Conservation (phyloP, 495 filamentous ascomycete species). For the Penicillium atrosanguineum region DNA sequence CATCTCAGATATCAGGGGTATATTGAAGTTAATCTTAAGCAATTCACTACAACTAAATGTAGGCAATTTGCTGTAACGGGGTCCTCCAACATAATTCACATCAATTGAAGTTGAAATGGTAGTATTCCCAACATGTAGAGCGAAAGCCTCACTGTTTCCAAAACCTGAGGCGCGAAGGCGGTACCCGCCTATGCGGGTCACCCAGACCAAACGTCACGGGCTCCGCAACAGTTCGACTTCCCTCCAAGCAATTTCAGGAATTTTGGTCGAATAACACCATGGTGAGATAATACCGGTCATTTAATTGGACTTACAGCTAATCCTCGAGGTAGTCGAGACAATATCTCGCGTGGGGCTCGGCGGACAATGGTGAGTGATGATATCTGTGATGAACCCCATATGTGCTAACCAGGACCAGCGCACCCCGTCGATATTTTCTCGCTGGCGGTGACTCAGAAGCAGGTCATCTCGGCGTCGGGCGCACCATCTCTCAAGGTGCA, state of each 20-base stretch:
- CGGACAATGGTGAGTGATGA: slow-evolving; percentile 69
- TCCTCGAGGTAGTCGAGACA: slow-evolving; percentile 75
- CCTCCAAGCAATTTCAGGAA: slow-evolving; percentile 1
- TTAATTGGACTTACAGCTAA: neutral
- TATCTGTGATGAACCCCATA: slow-evolving; percentile 1
- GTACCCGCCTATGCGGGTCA: slow-evolving; percentile 1
- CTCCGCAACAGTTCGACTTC: neutral
- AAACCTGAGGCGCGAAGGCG: slow-evolving; percentile 2
- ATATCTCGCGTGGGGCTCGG: slow-evolving; percentile 88
- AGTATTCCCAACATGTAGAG: neutral
- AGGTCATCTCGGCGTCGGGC: slow-evolving; percentile 79
- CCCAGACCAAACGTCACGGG: slow-evolving; percentile 15
- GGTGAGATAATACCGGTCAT: neutral
- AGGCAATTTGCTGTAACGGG: no score
- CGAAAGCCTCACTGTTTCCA: neutral
- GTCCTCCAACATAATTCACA: neutral
- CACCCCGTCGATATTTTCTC: slow-evolving; percentile 89
- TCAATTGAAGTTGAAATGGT: neutral
- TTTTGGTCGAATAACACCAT: neutral
- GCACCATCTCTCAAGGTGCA: slow-evolving; percentile 76
- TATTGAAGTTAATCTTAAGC: no score
- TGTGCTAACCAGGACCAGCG: slow-evolving; percentile 49
- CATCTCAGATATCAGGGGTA: no score
- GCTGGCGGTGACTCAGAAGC: slow-evolving; percentile 73
- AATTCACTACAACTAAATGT: no score